Conservation (phyloP, 768 basidiomycete species). For the Mrakia hoshinonis region DNA sequence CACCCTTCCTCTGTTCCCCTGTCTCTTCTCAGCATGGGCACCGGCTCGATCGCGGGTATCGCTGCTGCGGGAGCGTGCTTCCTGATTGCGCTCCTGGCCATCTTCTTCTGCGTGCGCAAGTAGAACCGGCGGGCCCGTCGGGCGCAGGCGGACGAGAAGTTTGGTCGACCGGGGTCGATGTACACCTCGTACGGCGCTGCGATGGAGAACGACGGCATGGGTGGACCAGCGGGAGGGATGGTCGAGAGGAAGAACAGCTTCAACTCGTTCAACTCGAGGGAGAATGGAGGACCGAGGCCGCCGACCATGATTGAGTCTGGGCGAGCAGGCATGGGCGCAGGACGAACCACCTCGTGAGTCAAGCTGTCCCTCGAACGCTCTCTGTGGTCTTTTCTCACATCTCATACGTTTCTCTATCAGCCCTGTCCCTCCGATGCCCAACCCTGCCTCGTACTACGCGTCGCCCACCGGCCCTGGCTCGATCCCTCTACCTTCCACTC, state of each 20-base stretch:
- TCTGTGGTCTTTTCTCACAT: no score
- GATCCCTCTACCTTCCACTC: conserved; percentile 2
- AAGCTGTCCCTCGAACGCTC: background rate
- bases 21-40: background rate
- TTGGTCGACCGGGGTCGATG: conserved; percentile 1
- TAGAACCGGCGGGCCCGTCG: conserved; percentile 6
- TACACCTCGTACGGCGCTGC: background rate
- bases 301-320: conserved; percentile 18
- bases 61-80: background rate
- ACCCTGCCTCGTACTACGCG: background rate
- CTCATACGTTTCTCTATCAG: background rate
- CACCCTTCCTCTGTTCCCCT: background rate
- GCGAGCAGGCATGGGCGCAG: conserved; percentile 2
- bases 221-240: background rate
- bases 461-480: background rate
- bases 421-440: conserved; percentile 2
- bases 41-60: conserved; percentile 10
- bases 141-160: background rate
- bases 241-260: background rate
- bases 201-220: background rate
- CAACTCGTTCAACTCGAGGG: background rate
- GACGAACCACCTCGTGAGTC: background rate
- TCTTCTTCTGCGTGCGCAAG: conserved; percentile 4
- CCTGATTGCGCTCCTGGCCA: conserved; percentile 5
- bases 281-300: conserved; percentile 7